phyloP scores from a whole-genome alignment of 306 rosid species.

The Sesbania bispinosa region DNA sequence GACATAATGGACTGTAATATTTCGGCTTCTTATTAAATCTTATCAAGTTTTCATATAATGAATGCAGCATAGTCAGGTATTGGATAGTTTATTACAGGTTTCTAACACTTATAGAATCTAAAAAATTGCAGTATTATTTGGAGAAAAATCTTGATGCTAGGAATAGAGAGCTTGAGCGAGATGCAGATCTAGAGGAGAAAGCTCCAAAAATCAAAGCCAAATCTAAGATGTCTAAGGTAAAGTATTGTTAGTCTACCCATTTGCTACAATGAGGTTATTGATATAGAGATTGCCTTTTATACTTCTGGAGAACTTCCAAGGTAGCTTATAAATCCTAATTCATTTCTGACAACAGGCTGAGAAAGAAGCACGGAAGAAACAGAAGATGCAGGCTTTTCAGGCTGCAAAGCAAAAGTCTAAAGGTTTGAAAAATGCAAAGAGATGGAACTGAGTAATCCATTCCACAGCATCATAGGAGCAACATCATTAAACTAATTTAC shows the following conservation, averaged over 20 bases:
- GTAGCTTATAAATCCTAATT: background rate
- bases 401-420: conserved; percentile 79
- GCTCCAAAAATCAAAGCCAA: conserved; percentile 89
- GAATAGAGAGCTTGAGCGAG: conserved; percentile 68
- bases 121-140: conserved; percentile 59
- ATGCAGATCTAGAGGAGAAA: conserved; percentile 78
- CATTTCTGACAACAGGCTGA: conserved; percentile 51
- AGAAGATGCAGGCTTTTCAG: conserved; percentile 80
- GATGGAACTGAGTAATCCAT: conserved; percentile 62
- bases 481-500: background rate
- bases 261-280: background rate
- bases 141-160: conserved; percentile 88
- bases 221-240: conserved; percentile 92
- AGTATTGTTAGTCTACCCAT: background rate
- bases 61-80: background rate
- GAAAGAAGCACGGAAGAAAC: conserved; percentile 83
- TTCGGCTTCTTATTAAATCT: background rate
- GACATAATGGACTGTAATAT: background rate
- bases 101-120: conserved; percentile 24
- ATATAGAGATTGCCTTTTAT: background rate
- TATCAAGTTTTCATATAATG: background rate
- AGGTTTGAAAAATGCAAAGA: conserved; percentile 65
- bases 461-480: background rate
- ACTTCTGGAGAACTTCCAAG: background rate
- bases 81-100: conserved; percentile 5